Evolutionary conservation across 176 grass and related monocot genomes (phyloP).

Genomic region (Lolium multiflorum): DNA sequence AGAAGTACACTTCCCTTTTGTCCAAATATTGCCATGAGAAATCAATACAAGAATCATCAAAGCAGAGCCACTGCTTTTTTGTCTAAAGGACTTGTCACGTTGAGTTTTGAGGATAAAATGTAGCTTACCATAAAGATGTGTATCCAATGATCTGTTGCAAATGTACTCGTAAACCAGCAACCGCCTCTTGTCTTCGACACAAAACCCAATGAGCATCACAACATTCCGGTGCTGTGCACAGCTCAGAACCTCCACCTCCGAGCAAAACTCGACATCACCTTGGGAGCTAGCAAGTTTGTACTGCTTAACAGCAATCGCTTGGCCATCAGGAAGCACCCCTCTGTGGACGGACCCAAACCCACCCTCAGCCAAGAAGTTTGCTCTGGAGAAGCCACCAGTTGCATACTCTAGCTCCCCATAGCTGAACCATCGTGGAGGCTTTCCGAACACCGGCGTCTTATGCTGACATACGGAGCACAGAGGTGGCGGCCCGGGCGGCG

Average conservation of each 20-base stretch:
- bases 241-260: constrained; percentile 95
- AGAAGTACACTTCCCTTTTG: neutral
- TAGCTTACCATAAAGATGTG: constrained; percentile 87
- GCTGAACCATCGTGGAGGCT: constrained; percentile 92
- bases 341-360: constrained; percentile 92
- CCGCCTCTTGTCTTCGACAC: constrained; percentile 89
- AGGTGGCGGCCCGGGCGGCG: constrained; percentile 86
- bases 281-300: constrained; percentile 92
- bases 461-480: constrained; percentile 95
- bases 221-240: constrained; percentile 97
- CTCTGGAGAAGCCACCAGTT: constrained; percentile 77
- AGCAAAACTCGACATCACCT: constrained; percentile 91
- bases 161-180: constrained; percentile 98
- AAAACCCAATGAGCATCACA: constrained; percentile 97
- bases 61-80: neutral
- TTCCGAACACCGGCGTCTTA: constrained; percentile 86
- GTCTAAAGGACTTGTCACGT: neutral
- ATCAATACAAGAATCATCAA: neutral
- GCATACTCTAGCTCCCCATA: constrained; percentile 81
- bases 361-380: constrained; percentile 93
- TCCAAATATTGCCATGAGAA: neutral
- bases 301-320: constrained; percentile 91
- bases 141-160: constrained; percentile 88
- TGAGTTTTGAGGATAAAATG: neutral
- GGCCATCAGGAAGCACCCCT: constrained; percentile 85